Evolutionary conservation across 1,139 yeast species (phyloP), one percentile per base, ranked within the genome.

Genomic region (Scheffersomyces cryptocercus): DNA sequence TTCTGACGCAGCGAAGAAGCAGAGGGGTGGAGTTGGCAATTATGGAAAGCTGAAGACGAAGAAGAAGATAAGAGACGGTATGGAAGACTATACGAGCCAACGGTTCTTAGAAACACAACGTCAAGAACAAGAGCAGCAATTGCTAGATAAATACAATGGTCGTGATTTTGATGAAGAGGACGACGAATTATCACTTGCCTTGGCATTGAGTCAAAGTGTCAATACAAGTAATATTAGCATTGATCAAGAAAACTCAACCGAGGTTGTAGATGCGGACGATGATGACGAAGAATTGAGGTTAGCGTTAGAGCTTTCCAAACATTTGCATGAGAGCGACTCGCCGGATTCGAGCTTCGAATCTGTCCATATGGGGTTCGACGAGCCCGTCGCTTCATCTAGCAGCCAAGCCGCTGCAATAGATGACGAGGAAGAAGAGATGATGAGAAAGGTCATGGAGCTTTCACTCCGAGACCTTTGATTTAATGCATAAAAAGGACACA

Each of bases 181-280:
- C 41, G 84, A 73, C 37, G 81, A 73, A 54, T 57, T 76, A 28
- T 73, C 77, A 35, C 56, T 80, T 43, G 85, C 85, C 0, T 53
- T 80, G 50, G 85, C 84, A 1, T 54, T 81, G 47, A 79, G 83
- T 51, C 67, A 68, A 51, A 70, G 82, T 49, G 46, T 46, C 38
- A 38, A 39, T 39, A 29, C 32, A 42, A 36, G 40, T 16, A 28
- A 39, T 38, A 34, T 13, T 5, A 14, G 35, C 20, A 14, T n/a
- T 4, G 20, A 31, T 5, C 20, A 6, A n/a, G 35, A 31, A 24
- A 9, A 20, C 26, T 20, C 26, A 20, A 9, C 11, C 7, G 35
- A 31, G 13, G 20, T 14, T 29, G 2, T 8, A 6, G 26, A 20
- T 15, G 33, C 24, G 4, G 37, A 44, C 12, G 40, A 41, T 6